Percentiles rank a stretch among this genome's conserved stretches.
Evolutionary conservation across 768 basidiomycete genomes (phyloP).

Genomic region (Lentinus tigrinus): DNA sequence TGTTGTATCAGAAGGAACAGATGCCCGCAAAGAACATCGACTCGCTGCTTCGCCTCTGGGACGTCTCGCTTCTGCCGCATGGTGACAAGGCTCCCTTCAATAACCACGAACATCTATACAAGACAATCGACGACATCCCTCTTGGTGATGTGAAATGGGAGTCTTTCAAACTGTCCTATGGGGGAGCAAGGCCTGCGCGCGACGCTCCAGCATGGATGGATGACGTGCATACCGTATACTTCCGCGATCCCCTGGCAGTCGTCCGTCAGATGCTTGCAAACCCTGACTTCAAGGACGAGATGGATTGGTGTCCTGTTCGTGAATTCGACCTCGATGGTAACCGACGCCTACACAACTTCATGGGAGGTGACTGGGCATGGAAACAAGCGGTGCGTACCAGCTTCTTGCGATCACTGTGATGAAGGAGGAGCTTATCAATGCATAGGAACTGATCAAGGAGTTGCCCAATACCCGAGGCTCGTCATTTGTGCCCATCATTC

Average conservation of each 20-base stretch:
- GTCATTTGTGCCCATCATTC: slow-evolving; percentile 24
- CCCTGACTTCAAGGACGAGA: slow-evolving; percentile 21
- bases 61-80: slow-evolving; percentile 5
- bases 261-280: slow-evolving; percentile 23
- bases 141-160: slow-evolving; percentile 39
- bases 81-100: slow-evolving; percentile 23
- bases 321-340: slow-evolving; percentile 9
- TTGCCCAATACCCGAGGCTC: slow-evolving; percentile 5
- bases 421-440: background rate
- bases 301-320: slow-evolving; percentile 23
- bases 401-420: background rate
- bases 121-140: slow-evolving; percentile 34
- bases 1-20: slow-evolving; percentile 8
- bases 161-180: slow-evolving; percentile 31
- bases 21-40: slow-evolving; percentile 15
- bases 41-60: slow-evolving; percentile 25
- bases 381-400: slow-evolving; percentile 26
- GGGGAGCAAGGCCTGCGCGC: slow-evolving; percentile 6
- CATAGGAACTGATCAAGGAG: background rate
- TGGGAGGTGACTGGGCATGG: slow-evolving; percentile 31
- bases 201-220: slow-evolving; percentile 27
- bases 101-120: slow-evolving; percentile 31
- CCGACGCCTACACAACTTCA: slow-evolving; percentile 21
- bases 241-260: slow-evolving; percentile 15
- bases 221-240: slow-evolving; percentile 24